A percentile compares a stretch with the other conserved stretches of the same genome.
These are phyloP conservation scores for Discostella stelligeroides DNA, from an alignment of 108 stramenopile species.

Conservation along the genomic window DNA sequence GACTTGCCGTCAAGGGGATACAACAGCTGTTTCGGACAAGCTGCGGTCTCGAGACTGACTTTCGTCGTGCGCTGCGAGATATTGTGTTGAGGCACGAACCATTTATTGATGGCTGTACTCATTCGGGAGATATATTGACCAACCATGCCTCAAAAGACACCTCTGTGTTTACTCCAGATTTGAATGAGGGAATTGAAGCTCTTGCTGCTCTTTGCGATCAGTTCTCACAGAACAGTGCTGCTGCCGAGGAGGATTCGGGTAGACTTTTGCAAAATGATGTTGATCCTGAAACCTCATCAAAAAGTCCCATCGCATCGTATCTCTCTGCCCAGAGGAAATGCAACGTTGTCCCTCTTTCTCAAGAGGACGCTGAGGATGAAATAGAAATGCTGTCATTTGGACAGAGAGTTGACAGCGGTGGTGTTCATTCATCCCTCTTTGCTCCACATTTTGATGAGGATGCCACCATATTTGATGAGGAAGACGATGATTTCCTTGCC, in stretches of 20 bases:
- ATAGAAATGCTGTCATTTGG: constrained; percentile 45
- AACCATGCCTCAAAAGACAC: no score
- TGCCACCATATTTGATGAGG: constrained; percentile 23
- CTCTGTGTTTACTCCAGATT: constrained; percentile 24
- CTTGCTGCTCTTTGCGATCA: constrained; percentile 57
- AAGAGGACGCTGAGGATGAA: constrained; percentile 54
- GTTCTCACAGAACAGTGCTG: constrained; percentile 36
- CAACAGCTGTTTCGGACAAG: constrained; percentile 61
- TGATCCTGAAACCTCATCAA: no score
- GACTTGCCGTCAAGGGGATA: constrained; percentile 69
- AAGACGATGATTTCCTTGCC: constrained; percentile 39
- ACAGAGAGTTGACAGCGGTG: constrained; percentile 66
- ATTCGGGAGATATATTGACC: no score
- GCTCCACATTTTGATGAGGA: no score
- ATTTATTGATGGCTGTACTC: constrained; percentile 33
- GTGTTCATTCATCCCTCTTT: no score
- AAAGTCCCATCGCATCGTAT: constrained; percentile 15
- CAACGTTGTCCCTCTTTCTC: constrained; percentile 43
- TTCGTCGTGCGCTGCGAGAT: constrained; percentile 65
- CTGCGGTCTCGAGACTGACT: constrained; percentile 69
- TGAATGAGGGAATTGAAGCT: constrained; percentile 63
- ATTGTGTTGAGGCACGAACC: constrained; percentile 50
- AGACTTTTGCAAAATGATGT: no score
- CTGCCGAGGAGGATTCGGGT: constrained; percentile 10
- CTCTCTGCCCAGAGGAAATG: constrained; percentile 22